phyloP scores from a whole-genome alignment of 805 yeast genomes.

The Suhomyces pyralidae region DNA sequence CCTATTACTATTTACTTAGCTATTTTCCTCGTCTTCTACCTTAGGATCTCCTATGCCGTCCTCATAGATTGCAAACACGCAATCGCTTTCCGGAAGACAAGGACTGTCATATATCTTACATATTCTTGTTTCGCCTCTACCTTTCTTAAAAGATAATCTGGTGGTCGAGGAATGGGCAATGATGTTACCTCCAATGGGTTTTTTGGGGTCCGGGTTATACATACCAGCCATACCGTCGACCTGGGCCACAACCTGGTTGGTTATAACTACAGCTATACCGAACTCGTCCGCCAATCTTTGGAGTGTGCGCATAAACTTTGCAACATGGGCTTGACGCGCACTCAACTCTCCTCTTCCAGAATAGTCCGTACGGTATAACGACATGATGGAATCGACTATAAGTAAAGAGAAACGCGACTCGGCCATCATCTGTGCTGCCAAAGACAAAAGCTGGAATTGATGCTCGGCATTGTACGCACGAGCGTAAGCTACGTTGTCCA shows the following conservation, averaged over 20 bases:
- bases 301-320: slow-evolving; percentile 84
- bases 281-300: slow-evolving; percentile 96
- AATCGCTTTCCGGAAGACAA: slow-evolving; percentile 92
- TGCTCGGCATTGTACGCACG: slow-evolving; percentile 97
- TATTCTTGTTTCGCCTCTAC: slow-evolving; percentile 86
- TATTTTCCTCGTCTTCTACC: slow-evolving; percentile 59
- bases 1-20: not conserved
- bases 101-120: slow-evolving; percentile 97
- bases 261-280: slow-evolving; percentile 92
- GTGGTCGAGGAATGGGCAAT: slow-evolving; percentile 97
- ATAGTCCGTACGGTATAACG: slow-evolving; percentile 90
- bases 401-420: slow-evolving; percentile 85
- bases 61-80: slow-evolving; percentile 92
- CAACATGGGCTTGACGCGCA: slow-evolving; percentile 92
- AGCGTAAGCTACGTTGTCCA: slow-evolving; percentile 96
- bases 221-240: slow-evolving; percentile 84
- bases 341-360: slow-evolving; percentile 94
- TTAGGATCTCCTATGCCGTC: slow-evolving; percentile 97
- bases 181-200: slow-evolving; percentile 97
- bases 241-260: slow-evolving; percentile 95
- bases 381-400: slow-evolving; percentile 97
- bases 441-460: slow-evolving; percentile 78
- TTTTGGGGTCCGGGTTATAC: slow-evolving; percentile 95
- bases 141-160: slow-evolving; percentile 84
- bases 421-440: slow-evolving; percentile 95